These are phyloP conservation scores for Boletus sp. DNA, from an alignment of 1,284 basidiomycete species.

Conservation along the genomic window DNA sequence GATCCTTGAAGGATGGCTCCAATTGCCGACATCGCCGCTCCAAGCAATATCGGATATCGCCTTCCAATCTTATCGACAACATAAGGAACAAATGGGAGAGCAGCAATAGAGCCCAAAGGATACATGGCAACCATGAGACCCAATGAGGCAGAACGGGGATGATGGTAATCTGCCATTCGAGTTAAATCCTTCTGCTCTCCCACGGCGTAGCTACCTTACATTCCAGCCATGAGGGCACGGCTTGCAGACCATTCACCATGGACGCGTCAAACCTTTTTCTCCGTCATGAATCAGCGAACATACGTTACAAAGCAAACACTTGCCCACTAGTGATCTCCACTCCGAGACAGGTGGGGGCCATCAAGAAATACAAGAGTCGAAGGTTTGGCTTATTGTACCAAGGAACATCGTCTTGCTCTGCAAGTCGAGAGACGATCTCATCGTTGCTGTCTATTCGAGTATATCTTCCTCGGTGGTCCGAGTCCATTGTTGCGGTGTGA, in stretches of 20 bases:
- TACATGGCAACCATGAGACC: constrained; percentile 22
- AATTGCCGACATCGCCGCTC: constrained; percentile 1
- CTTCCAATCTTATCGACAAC: constrained; percentile 21
- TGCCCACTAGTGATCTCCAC: constrained; percentile 66
- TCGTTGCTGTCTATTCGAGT: constrained; percentile 28
- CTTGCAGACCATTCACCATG: constrained; percentile 24
- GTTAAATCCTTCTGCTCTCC: background rate
- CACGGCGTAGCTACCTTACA: constrained; percentile 8
- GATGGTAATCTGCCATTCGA: constrained; percentile 13
- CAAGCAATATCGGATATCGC: constrained; percentile 20
- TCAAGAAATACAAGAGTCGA: constrained; percentile 42
- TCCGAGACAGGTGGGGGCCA: constrained; percentile 62
- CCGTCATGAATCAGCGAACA: background rate
- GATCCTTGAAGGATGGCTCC: constrained; percentile 17
- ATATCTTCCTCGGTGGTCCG: background rate
- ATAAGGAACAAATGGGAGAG: constrained; percentile 17
- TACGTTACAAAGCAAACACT: constrained; percentile 35
- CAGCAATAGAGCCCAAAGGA: constrained; percentile 15
- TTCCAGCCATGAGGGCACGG: constrained; percentile 27
- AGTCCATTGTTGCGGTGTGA: background rate
- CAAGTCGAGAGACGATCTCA: constrained; percentile 47
- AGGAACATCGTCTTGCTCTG: constrained; percentile 50
- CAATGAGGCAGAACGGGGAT: constrained; percentile 24
- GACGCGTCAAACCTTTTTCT: background rate
- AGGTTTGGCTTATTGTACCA: constrained; percentile 55